These are phyloP conservation scores for Amphichorda felina DNA, from an alignment of 2,329 filamentous ascomycete genomes.

Conservation along the genomic window DNA sequence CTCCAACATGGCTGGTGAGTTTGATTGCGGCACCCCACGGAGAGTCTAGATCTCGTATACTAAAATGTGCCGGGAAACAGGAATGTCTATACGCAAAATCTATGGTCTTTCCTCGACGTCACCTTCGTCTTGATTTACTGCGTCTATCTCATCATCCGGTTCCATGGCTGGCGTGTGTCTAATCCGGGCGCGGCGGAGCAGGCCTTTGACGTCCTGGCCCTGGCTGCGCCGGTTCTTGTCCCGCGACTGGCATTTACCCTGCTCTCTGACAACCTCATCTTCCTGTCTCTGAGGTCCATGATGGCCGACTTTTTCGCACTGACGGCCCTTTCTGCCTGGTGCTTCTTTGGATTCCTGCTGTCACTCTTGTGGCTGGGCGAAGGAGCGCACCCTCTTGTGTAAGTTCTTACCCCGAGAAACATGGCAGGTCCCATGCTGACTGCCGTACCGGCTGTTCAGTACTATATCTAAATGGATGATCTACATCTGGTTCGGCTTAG, in stretches of 20 bases:
- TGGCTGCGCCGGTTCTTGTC: slow-evolving; percentile 66
- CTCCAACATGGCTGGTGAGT: slow-evolving; percentile 56
- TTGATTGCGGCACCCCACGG: no score
- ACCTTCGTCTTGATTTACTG: slow-evolving; percentile 63
- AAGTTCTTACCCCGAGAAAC: slow-evolving; percentile 10
- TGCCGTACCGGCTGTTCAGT: slow-evolving; percentile 13
- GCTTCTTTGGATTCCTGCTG: slow-evolving; percentile 70
- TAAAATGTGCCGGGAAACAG: slow-evolving; percentile 24
- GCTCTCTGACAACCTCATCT: slow-evolving; percentile 74
- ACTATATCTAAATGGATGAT: slow-evolving; percentile 86
- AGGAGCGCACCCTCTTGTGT: slow-evolving; percentile 46
- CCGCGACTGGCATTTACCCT: slow-evolving; percentile 74
- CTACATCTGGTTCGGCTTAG: slow-evolving; percentile 85
- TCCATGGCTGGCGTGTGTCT: slow-evolving; percentile 47
- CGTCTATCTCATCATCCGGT: slow-evolving; percentile 54
- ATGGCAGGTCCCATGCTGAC: slow-evolving; percentile 5
- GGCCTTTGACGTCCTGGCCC: slow-evolving; percentile 66
- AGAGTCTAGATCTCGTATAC: no score
- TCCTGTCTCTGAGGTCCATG: slow-evolving; percentile 72
- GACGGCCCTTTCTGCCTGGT: slow-evolving; percentile 67
- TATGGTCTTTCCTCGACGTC: slow-evolving; percentile 82
- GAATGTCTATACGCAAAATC: slow-evolving; percentile 76
- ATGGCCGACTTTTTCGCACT: slow-evolving; percentile 76
- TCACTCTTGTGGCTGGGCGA: slow-evolving; percentile 69
- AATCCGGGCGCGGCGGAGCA: slow-evolving; percentile 43